Percentiles rank a stretch among this genome's conserved stretches.
phyloP scores from a whole-genome alignment of 139 green algal species.

The Zygnema cylindricum region DNA sequence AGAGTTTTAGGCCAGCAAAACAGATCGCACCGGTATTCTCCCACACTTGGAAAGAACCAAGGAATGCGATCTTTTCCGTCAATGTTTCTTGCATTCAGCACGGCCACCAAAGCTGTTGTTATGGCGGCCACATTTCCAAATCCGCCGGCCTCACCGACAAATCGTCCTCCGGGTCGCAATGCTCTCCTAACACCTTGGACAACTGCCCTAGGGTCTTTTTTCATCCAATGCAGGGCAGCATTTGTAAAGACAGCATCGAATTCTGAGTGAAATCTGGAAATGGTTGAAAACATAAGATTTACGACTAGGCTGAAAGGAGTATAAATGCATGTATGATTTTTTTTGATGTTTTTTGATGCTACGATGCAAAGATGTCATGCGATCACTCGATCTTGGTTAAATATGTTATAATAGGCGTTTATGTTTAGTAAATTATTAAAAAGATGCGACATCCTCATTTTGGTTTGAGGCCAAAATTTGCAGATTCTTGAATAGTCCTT shows the following conservation, averaged over 20 bases:
- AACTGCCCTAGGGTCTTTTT: constrained; percentile 30
- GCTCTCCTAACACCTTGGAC: constrained; percentile 24
- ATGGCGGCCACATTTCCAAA: constrained; percentile 53
- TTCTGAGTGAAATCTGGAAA: constrained; percentile 14
- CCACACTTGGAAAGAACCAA: constrained; percentile 57
- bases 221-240: constrained; percentile 57
- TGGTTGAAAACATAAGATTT: too few species aligned
- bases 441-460: too few species aligned
- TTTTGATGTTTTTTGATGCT: background rate
- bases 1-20: too few species aligned
- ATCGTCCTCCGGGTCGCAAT: constrained; percentile 41
- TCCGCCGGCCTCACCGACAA: constrained; percentile 47
- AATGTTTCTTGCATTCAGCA: constrained; percentile 29
- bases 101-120: constrained; percentile 33
- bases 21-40: constrained; percentile 59
- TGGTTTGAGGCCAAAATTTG: too few species aligned
- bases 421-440: too few species aligned
- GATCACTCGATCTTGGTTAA: too few species aligned
- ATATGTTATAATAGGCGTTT: too few species aligned
- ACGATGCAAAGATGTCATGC: background rate
- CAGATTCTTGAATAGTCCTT: too few species aligned
- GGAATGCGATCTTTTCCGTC: constrained; percentile 3
- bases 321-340: background rate
- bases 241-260: constrained; percentile 60
- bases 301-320: background rate